Evolutionary conservation across 2,329 filamentous ascomycete species (phyloP).

Genomic region (Talaromyces sp.): DNA sequence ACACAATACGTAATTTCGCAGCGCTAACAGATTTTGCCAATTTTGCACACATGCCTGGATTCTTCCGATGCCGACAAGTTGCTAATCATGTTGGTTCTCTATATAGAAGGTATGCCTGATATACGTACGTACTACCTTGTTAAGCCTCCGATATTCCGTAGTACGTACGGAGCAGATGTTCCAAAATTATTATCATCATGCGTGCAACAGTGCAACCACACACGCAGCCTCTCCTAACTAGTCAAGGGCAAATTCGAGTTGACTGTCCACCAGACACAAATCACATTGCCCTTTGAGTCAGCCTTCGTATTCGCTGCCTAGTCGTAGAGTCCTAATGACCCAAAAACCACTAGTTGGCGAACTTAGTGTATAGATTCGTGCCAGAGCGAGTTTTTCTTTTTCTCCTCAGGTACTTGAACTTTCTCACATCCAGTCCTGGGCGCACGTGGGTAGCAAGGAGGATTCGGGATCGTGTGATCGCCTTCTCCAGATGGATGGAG

Average conservation of each 20-base stretch:
- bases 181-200: neutral
- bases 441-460: slow-evolving; percentile 3
- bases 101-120: neutral
- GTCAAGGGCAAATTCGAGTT: neutral
- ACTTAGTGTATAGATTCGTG: neutral
- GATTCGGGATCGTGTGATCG: slow-evolving; percentile 9
- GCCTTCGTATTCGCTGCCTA: neutral
- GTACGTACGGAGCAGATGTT: too few species aligned
- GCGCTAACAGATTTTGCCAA: neutral
- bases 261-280: neutral
- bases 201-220: neutral
- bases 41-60: neutral
- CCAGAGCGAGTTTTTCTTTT: neutral
- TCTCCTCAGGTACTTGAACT: neutral
- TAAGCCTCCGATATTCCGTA: neutral
- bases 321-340: neutral
- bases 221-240: neutral
- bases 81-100: neutral
- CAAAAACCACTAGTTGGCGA: neutral
- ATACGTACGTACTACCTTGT: neutral
- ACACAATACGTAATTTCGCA: neutral
- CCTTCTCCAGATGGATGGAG: neutral
- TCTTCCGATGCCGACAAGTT: neutral
- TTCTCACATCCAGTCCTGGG: slow-evolving; percentile 5
- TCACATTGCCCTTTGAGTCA: neutral